Conservation (phyloP, 805 yeast species). For the Yarrowia keelungensis region DNA sequence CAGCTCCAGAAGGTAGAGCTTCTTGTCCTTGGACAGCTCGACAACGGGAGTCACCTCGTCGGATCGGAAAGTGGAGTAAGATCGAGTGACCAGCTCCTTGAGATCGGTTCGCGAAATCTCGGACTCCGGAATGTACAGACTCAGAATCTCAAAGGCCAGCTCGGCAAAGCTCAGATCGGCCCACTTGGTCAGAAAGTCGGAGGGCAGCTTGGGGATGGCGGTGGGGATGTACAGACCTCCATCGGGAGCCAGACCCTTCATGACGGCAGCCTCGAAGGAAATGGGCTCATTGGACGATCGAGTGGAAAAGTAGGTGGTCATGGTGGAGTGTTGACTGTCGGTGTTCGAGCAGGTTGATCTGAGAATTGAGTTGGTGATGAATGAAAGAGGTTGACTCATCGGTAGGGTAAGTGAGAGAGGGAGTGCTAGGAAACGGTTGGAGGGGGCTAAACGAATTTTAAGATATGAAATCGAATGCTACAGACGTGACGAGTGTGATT, state of each 20-base stretch:
- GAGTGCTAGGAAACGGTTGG: neutral
- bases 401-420: conserved; percentile 26
- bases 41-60: conserved; percentile 84
- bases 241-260: conserved; percentile 87
- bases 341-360: conserved; percentile 19
- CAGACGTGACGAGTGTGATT: no score
- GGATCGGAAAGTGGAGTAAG: conserved; percentile 92
- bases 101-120: conserved; percentile 81
- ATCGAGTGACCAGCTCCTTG: conserved; percentile 63
- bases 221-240: conserved; percentile 96
- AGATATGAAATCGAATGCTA: no score
- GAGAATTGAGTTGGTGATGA: conserved; percentile 9
- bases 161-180: conserved; percentile 77
- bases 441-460: no score
- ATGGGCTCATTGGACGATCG: conserved; percentile 49
- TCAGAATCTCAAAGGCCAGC: conserved; percentile 84
- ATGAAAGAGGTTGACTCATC: conserved; percentile 10
- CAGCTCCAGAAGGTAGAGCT: conserved; percentile 80
- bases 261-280: conserved; percentile 52
- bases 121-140: conserved; percentile 70
- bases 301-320: conserved; percentile 51
- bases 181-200: conserved; percentile 70
- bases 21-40: conserved; percentile 61
- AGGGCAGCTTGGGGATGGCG: conserved; percentile 70
- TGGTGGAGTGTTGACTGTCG: neutral